Evolutionary conservation across 768 basidiomycete species (phyloP), one percentile per base, ranked within the genome.

Genomic region (Pholiota microspora): DNA sequence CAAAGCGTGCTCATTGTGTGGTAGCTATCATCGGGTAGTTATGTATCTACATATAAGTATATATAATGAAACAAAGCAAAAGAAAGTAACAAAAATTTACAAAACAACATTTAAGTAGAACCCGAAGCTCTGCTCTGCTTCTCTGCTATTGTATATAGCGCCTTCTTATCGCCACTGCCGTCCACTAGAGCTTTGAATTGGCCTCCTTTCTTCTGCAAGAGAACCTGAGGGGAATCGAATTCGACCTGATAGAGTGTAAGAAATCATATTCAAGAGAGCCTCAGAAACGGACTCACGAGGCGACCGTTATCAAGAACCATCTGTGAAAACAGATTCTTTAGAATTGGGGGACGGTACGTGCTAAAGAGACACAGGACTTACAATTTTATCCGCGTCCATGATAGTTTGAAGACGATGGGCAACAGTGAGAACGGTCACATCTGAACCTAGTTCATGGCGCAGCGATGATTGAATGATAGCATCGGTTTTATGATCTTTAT

Each of bases 381-480:
- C 51, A 56, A 78, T 74, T 56, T 73, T 77, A 71, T 81, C 79
- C 66, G 85, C 76, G 67, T 89, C 81, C 64, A 87, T 81, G 48
- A 87, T 81, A 0, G 85, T 87, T 58, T 80, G 78, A 9, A 87
- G 73, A 36, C 84, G 72, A 69, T 89, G 88, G 5, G 88, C 88
- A 42, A 91, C 82, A 4, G 82, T 84, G 23, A 87, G 69, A 34
- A 87, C 62, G 2, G 83, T 84, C 12, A 85, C 74, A 58, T 81
- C 82, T 32, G 78, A 71, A 25, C 73, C 74, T 56, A 89, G 81
- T 62, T 86, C 84, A 53, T 79, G 74, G 18, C 87, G 77, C 54
- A 90, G 83, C 0, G 86, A 84, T 21, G 77, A 72, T 63, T 89
- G 88, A 53, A 89, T 87, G 63, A 84, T 79, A 8, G 81, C 69